Conservation (phyloP, 2,329 filamentous ascomycete genomes). For the Cercospora sojina region DNA sequence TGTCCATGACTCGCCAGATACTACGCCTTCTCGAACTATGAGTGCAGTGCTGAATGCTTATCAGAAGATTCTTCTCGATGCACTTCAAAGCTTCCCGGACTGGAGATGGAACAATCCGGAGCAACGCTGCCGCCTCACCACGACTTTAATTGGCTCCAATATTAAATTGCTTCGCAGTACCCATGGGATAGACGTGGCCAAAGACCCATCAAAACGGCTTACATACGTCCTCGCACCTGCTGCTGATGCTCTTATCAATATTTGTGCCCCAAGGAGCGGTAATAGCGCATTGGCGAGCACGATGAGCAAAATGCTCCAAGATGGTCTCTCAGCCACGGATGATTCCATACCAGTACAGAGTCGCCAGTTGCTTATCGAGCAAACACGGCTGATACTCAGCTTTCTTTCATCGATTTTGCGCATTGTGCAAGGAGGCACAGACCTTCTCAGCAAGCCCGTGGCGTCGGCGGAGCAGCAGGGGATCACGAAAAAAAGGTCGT, state of each 20-base stretch:
- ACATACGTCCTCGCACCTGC: conserved; percentile 67
- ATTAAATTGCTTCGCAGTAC: conserved; percentile 69
- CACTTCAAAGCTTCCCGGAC: conserved; percentile 79
- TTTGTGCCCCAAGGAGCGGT: conserved; percentile 52
- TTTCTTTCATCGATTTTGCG: conserved; percentile 28
- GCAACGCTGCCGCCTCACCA: conserved; percentile 68
- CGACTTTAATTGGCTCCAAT: conserved; percentile 67
- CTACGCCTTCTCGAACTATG: conserved; percentile 75
- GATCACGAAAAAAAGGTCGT: conserved; percentile 14
- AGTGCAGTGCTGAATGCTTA: conserved; percentile 70
- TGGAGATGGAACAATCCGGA: conserved; percentile 76
- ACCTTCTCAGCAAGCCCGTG: conserved; percentile 11
- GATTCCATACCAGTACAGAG: conserved; percentile 23
- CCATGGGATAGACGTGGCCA: conserved; percentile 69
- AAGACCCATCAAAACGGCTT: conserved; percentile 48
- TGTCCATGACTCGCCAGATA: conserved; percentile 61
- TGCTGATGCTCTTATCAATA: conserved; percentile 72
- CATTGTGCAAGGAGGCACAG: conserved; percentile 17
- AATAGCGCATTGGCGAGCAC: conserved; percentile 21
- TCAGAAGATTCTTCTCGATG: conserved; percentile 72
- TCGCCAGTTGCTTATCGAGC: conserved; percentile 24
- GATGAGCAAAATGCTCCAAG: conserved; percentile 22
- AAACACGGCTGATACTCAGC: conserved; percentile 18
- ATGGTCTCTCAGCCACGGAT: conserved; percentile 25
- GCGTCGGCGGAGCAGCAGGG: conserved; percentile 2